These are phyloP conservation scores for Acanthamoeba divionensis DNA, from an alignment of 208 protist species.

Conservation along the genomic window DNA sequence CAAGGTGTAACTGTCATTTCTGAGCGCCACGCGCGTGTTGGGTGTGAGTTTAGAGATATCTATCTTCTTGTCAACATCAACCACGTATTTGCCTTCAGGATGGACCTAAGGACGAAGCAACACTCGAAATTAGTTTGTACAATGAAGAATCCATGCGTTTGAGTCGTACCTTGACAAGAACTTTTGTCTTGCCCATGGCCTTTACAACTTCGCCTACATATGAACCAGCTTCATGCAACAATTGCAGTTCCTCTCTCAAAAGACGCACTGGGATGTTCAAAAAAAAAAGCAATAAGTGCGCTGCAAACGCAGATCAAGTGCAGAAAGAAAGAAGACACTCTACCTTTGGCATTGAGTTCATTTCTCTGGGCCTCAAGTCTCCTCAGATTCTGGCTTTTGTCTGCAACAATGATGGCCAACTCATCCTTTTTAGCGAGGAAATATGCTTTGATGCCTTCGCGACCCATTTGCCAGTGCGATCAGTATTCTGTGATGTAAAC, in stretches of 20 bases:
- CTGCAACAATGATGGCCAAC: constrained; percentile 73
- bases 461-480: background rate
- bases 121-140: too few relatives aligned
- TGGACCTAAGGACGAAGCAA: constrained; percentile 79
- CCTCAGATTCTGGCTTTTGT: constrained; percentile 84
- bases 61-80: constrained; percentile 96
- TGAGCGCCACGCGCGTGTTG: constrained; percentile 95
- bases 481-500: too few relatives aligned
- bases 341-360: constrained; percentile 89
- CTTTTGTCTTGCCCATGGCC: constrained; percentile 97
- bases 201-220: constrained; percentile 98
- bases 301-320: background rate
- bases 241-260: constrained; percentile 97
- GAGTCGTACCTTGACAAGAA: constrained; percentile 93
- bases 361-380: constrained; percentile 89
- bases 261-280: constrained; percentile 85
- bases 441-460: constrained; percentile 67
- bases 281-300: too few relatives aligned
- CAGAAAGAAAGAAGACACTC: constrained; percentile 27
- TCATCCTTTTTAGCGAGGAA: constrained; percentile 78
- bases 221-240: constrained; percentile 96
- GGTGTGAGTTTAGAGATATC: constrained; percentile 90
- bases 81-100: constrained; percentile 97
- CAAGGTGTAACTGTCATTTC: constrained; percentile 93
- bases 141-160: too few relatives aligned